These are phyloP conservation scores for Penicillium waksmanii DNA, from an alignment of 495 filamentous ascomycete genomes.

Conservation along the genomic window DNA sequence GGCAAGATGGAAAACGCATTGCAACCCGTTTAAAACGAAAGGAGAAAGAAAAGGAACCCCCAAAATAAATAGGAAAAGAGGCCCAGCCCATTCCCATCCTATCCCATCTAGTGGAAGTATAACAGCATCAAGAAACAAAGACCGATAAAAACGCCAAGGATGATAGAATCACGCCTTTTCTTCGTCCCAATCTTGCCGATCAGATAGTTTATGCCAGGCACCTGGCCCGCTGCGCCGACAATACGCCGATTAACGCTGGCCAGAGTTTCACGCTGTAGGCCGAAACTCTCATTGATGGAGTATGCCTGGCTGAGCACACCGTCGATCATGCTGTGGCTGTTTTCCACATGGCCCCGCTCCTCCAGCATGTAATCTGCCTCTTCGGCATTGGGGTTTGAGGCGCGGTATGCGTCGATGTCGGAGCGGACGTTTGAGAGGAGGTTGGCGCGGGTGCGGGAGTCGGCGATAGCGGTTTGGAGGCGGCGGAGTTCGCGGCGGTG, in stretches of 20 bases:
- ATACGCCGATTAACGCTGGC: constrained; percentile 87
- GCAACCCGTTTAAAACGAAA: no score
- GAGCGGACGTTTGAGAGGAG: constrained; percentile 89
- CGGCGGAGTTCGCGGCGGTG: constrained; percentile 83
- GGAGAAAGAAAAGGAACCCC: constrained; percentile 6
- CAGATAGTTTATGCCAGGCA: constrained; percentile 91
- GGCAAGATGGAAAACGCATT: neutral
- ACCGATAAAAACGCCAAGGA: constrained; percentile 87
- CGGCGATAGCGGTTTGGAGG: constrained; percentile 66
- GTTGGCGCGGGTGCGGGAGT: constrained; percentile 83
- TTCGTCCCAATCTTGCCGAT: constrained; percentile 93
- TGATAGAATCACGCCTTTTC: constrained; percentile 93
- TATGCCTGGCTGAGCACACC: constrained; percentile 95
- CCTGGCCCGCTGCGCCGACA: constrained; percentile 81
- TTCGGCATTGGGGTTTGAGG: constrained; percentile 74
- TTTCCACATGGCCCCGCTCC: constrained; percentile 82
- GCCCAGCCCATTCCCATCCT: no score
- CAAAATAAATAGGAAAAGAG: neutral
- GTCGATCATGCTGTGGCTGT: constrained; percentile 85
- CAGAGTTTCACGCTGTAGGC: constrained; percentile 81
- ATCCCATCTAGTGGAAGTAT: constrained; percentile 65
- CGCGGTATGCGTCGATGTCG: constrained; percentile 87
- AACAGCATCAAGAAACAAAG: constrained; percentile 87
- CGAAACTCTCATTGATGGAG: constrained; percentile 92
- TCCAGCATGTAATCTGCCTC: constrained; percentile 98